Evolutionary conservation across 2,329 filamentous ascomycete genomes (phyloP).

Genomic region (Colletotrichum truncatum): DNA sequence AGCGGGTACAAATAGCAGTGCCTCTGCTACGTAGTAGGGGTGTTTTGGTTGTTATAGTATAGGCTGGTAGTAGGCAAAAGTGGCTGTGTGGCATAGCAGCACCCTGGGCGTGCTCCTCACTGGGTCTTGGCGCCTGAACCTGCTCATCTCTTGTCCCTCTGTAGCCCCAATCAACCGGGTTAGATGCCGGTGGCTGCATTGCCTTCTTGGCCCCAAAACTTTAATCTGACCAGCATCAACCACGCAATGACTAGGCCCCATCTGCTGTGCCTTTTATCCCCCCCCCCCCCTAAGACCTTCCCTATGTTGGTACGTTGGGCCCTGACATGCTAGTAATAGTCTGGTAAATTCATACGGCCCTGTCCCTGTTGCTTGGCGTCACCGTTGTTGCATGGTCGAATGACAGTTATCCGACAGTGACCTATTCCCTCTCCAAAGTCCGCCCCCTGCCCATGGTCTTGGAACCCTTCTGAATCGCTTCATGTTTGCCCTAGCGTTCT

Average conservation of each 20-base stretch:
- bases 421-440: not conserved
- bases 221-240: slow-evolving; percentile 24
- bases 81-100: slow-evolving; percentile 9
- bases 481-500: not conserved
- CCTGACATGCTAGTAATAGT: not conserved
- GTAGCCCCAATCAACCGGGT: not conserved
- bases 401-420: too few relatives aligned
- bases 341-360: slow-evolving; percentile 2
- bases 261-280: not conserved
- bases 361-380: slow-evolving; percentile 9
- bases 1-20: too few relatives aligned
- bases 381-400: not conserved
- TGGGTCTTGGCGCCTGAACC: slow-evolving; percentile 1
- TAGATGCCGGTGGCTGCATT: not conserved
- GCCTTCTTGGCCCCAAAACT: slow-evolving; percentile 9
- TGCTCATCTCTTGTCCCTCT: slow-evolving; percentile 8
- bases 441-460: not conserved
- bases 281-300: not conserved
- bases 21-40: too few relatives aligned
- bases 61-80: not conserved
- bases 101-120: not conserved
- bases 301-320: not conserved
- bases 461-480: not conserved
- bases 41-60: too few relatives aligned
- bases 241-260: not conserved